phyloP scores from a whole-genome alignment of 1,139 yeast species.

The Magnusiomyces sp. region DNA sequence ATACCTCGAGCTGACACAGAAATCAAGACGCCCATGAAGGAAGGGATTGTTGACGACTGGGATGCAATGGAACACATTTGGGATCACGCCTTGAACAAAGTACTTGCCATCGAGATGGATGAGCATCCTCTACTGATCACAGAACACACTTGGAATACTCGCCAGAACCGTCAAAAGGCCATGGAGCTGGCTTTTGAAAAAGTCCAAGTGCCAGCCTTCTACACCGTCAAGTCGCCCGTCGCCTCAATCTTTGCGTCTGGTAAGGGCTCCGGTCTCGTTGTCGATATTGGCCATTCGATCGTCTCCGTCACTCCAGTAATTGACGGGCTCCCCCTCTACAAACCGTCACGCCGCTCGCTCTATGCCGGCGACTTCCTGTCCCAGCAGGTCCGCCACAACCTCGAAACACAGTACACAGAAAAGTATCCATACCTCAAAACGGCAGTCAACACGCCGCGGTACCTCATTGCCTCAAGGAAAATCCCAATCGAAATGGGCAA shows the following conservation, averaged over 20 bases:
- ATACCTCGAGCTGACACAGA: conserved; percentile 29
- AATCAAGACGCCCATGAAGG: conserved; percentile 30
- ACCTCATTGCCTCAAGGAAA: conserved; percentile 26
- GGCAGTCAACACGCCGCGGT: conserved; percentile 29
- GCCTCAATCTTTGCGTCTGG: conserved; percentile 92
- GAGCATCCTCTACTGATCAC: conserved; percentile 76
- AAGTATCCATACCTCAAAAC: conserved; percentile 14
- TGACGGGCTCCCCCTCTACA: conserved; percentile 79
- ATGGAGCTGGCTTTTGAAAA: conserved; percentile 70
- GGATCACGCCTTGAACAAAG: conserved; percentile 31
- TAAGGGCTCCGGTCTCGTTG: conserved; percentile 87
- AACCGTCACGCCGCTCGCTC: conserved; percentile 30
- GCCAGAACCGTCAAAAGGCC: conserved; percentile 57
- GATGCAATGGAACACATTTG: conserved; percentile 35
- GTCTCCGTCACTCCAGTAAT: conserved; percentile 85
- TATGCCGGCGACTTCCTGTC: conserved; percentile 34
- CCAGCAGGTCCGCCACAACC: conserved; percentile 22
- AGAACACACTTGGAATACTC: conserved; percentile 80
- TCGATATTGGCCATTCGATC: conserved; percentile 83
- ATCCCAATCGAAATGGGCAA: conserved; percentile 25
- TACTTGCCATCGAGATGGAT: conserved; percentile 44
- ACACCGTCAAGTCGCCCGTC: conserved; percentile 76
- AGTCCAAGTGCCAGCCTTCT: conserved; percentile 76
- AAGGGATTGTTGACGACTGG: conserved; percentile 38
- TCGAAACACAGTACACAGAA: conserved; percentile 14